Evolutionary conservation across 2,329 filamentous ascomycete genomes (phyloP).

Genomic region (Colletotrichum destructivum): DNA sequence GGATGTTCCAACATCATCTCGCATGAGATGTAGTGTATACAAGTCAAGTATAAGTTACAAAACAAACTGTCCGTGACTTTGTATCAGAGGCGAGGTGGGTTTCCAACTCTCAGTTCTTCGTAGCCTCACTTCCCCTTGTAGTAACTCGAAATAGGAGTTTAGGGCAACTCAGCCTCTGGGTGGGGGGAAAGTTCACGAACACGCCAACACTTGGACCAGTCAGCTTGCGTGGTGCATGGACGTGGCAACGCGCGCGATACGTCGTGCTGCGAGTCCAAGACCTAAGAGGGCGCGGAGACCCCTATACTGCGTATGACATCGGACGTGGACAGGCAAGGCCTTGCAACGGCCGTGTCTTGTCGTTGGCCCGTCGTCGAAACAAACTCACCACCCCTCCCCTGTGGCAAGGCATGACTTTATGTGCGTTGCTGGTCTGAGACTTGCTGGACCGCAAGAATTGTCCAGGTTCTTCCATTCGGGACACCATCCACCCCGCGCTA

Average conservation of each 20-base stretch:
- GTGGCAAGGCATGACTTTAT: background rate
- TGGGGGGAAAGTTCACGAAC: too few relatives aligned
- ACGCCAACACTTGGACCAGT: background rate
- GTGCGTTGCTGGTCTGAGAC: background rate
- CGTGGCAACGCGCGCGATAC: background rate
- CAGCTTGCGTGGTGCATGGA: background rate
- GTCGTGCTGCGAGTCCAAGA: background rate
- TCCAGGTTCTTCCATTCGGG: background rate
- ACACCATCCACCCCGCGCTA: slow-evolving; percentile 9
- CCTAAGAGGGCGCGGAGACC: background rate
- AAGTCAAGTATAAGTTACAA: background rate
- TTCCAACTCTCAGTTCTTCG: background rate
- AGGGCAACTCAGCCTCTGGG: background rate
- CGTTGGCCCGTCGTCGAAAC: slow-evolving; percentile 30
- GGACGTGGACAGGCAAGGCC: background rate
- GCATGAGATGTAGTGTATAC: background rate
- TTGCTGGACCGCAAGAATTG: background rate
- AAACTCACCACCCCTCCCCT: slow-evolving; percentile 31
- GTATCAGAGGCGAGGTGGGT: background rate
- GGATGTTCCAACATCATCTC: background rate
- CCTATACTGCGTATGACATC: background rate
- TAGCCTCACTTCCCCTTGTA: too few relatives aligned
- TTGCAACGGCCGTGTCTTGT: background rate
- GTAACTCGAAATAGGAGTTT: background rate
- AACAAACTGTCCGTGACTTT: background rate